These are phyloP conservation scores for rapeseed (Brassica napus) DNA, from an alignment of 345 rosid species.

Conservation along the genomic window Da-Ae NC_063446.1:56505501-56506000, in stretches of 20 bases:
- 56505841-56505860: slow-evolving; percentile 58
- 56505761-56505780: slow-evolving; percentile 97
- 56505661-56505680: slow-evolving; percentile 62
- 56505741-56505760: slow-evolving; percentile 94
- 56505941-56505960: slow-evolving; percentile 11
- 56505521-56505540: slow-evolving; percentile 77
- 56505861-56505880: slow-evolving; percentile 80
- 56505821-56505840: slow-evolving; percentile 83
- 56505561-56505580: slow-evolving; percentile 97
- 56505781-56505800: slow-evolving; percentile 92
- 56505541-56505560: slow-evolving; percentile 73
- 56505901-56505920: not conserved
- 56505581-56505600: slow-evolving; percentile 99
- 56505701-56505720: slow-evolving; percentile 23
- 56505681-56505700: not conserved
- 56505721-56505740: slow-evolving; percentile 48
- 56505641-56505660: slow-evolving; percentile 79
- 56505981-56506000: not conserved
- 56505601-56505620: slow-evolving; percentile 84
- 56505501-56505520: slow-evolving; percentile 98
- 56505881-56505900: slow-evolving; percentile 45
- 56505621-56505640: slow-evolving; percentile 88
- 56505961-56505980: not conserved
- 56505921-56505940: not conserved
- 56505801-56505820: slow-evolving; percentile 86